A percentile compares a stretch with the other conserved stretches of the same genome.
phyloP scores from a whole-genome alignment of 1,284 basidiomycete genomes.

The Ceratobasidium papillatum region DNA sequence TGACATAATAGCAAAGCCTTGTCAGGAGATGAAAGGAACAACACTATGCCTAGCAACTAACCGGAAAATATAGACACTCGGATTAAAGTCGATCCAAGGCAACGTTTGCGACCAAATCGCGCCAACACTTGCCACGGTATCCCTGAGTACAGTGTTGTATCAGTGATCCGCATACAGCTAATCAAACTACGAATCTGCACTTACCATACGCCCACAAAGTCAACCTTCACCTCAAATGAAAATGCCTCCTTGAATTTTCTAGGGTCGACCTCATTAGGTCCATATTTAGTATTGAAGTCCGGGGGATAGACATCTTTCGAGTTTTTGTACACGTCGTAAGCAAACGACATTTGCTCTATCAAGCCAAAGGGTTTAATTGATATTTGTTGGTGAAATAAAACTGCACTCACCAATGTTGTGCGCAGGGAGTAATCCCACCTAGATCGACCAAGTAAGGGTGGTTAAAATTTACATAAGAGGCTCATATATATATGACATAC shows the following conservation, averaged over 20 bases:
- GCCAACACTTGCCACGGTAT: constrained; percentile 42
- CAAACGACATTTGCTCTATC: constrained; percentile 44
- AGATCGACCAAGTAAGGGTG: background rate
- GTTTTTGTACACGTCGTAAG: constrained; percentile 42
- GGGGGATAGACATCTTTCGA: background rate
- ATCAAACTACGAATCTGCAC: background rate
- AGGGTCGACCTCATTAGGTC: background rate
- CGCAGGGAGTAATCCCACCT: constrained; percentile 24
- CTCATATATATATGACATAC: background rate
- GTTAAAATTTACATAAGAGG: background rate
- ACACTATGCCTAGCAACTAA: background rate
- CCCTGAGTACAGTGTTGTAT: constrained; percentile 15
- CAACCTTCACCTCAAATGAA: constrained; percentile 24
- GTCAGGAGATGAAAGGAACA: background rate
- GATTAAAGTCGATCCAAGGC: constrained; percentile 40
- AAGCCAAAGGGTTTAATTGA: background rate
- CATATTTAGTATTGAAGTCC: background rate
- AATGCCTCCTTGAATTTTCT: constrained; percentile 42
- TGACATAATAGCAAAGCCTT: background rate
- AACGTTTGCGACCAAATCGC: background rate
- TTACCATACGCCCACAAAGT: constrained; percentile 45
- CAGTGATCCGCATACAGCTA: background rate
- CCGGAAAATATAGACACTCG: constrained; percentile 32
- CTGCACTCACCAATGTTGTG: constrained; percentile 28
- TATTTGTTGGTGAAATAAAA: background rate